phyloP scores from a whole-genome alignment of 179 eudicot species.

The Corrigiola litoralis region DNA sequence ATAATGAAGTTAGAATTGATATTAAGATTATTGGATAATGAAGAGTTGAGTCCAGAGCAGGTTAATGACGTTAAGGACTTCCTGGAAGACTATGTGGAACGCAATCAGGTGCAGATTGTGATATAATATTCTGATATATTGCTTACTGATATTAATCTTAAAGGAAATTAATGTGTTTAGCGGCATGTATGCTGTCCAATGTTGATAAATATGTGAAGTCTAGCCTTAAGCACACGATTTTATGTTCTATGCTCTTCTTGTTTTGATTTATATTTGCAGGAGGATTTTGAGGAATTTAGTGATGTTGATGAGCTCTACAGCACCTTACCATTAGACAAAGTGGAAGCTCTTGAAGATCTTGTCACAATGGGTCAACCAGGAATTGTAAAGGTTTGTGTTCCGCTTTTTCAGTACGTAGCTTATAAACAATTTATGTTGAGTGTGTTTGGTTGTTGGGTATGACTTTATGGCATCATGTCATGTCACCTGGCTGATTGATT shows the following conservation, averaged over 20 bases:
- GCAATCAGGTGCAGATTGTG: slow-evolving; percentile 80
- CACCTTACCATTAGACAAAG: slow-evolving; percentile 88
- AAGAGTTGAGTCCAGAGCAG: slow-evolving; percentile 93
- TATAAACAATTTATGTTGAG: not conserved
- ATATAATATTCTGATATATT: not conserved
- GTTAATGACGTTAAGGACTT: slow-evolving; percentile 96
- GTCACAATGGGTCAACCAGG: slow-evolving; percentile 75
- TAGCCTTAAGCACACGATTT: not conserved
- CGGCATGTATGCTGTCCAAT: not conserved
- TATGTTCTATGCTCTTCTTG: not conserved
- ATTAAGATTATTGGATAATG: slow-evolving; percentile 87
- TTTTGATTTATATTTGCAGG: slow-evolving; percentile 39
- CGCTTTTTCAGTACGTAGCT: not conserved
- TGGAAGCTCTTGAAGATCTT: slow-evolving; percentile 93
- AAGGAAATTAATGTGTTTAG: not conserved
- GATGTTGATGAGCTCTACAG: slow-evolving; percentile 95
- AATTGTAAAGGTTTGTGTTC: slow-evolving; percentile 63
- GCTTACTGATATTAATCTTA: not conserved
- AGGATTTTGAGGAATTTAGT: slow-evolving; percentile 89
- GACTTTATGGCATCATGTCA: not conserved
- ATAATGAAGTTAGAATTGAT: slow-evolving; percentile 91
- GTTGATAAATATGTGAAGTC: not conserved
- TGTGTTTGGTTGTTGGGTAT: slow-evolving; percentile 23
- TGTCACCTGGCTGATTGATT: slow-evolving; percentile 24
- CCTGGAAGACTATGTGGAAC: slow-evolving; percentile 93